Conservation (phyloP, 177 flowering plant genomes). For the Telopea speciosissima region DNA sequence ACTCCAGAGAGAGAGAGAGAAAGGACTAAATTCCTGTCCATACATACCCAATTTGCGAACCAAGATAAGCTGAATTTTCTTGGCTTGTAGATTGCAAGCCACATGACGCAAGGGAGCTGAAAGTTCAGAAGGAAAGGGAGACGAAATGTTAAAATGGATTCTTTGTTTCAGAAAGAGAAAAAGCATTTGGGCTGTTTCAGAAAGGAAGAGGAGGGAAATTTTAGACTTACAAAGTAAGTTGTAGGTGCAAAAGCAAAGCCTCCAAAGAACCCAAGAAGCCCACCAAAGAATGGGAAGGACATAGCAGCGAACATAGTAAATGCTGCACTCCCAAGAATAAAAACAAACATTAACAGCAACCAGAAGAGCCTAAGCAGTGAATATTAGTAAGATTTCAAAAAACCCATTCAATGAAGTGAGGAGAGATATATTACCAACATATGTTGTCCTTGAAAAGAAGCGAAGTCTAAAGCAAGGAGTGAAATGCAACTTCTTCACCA, state of each 20-base stretch:
- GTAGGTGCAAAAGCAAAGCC: slow-evolving; percentile 84
- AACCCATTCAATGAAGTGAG: not conserved
- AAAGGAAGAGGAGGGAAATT: not conserved
- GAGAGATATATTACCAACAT: slow-evolving; percentile 39
- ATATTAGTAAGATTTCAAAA: not conserved
- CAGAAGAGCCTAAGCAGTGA: too few species aligned
- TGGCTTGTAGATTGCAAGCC: slow-evolving; percentile 57
- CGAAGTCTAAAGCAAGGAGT: slow-evolving; percentile 35
- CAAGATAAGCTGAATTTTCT: slow-evolving; percentile 52
- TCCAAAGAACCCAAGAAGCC: slow-evolving; percentile 69
- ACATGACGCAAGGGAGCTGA: slow-evolving; percentile 70
- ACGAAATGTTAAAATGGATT: too few species aligned
- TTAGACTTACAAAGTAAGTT: slow-evolving; percentile 63
- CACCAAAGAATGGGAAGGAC: slow-evolving; percentile 71
- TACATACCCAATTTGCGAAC: slow-evolving; percentile 63
- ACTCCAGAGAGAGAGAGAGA: not conserved
- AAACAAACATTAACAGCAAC: not conserved
- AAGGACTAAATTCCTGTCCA: too few species aligned
- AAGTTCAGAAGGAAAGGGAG: not conserved
- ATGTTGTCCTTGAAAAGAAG: slow-evolving; percentile 34
- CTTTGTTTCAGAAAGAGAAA: too few species aligned
- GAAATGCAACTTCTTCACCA: slow-evolving; percentile 47
- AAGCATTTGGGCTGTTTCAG: not conserved
- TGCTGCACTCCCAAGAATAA: slow-evolving; percentile 26
- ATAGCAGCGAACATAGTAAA: slow-evolving; percentile 59